phyloP scores from a whole-genome alignment of 345 rosid genomes.

The Microthlaspi erraticum region DNA sequence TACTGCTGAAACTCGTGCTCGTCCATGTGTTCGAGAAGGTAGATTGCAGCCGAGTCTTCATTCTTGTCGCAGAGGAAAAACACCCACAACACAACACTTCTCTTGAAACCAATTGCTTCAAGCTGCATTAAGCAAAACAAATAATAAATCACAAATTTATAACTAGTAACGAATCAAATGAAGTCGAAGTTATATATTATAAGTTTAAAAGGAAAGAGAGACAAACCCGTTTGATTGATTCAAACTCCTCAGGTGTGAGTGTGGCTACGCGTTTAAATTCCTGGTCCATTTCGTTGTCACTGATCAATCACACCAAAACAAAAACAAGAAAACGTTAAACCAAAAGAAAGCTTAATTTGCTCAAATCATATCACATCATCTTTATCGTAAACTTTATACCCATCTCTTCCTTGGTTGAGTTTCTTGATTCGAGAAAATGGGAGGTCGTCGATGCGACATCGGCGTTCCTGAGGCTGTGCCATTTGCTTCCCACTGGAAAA shows the following conservation, averaged over 20 bases:
- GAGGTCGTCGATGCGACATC: not conserved
- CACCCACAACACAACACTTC: conserved; percentile 59
- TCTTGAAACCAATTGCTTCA: conserved; percentile 81
- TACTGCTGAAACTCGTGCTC: conserved; percentile 66
- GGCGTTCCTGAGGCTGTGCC: not conserved
- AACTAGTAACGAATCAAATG: not conserved
- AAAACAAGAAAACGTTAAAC: not conserved
- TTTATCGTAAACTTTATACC: not conserved
- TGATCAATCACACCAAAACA: not conserved
- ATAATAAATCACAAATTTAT: too few relatives aligned
- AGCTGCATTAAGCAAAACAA: conserved; percentile 48
- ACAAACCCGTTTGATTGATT: conserved; percentile 70
- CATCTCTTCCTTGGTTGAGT: not conserved
- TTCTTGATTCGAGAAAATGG: not conserved
- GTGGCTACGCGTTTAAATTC: conserved; percentile 49
- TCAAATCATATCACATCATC: not conserved
- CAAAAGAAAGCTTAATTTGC: not conserved
- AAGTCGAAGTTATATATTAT: not conserved
- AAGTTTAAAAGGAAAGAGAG: not conserved
- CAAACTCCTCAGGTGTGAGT: conserved; percentile 76
- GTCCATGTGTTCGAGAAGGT: conserved; percentile 69
- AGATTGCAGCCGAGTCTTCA: conserved; percentile 77
- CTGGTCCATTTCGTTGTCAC: conserved; percentile 10
- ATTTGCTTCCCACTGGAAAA: not conserved
- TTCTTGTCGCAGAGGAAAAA: conserved; percentile 81